These are phyloP conservation scores for Tetrapisispora fleetii DNA, from an alignment of 805 yeast genomes.

Conservation along the genomic window DNA sequence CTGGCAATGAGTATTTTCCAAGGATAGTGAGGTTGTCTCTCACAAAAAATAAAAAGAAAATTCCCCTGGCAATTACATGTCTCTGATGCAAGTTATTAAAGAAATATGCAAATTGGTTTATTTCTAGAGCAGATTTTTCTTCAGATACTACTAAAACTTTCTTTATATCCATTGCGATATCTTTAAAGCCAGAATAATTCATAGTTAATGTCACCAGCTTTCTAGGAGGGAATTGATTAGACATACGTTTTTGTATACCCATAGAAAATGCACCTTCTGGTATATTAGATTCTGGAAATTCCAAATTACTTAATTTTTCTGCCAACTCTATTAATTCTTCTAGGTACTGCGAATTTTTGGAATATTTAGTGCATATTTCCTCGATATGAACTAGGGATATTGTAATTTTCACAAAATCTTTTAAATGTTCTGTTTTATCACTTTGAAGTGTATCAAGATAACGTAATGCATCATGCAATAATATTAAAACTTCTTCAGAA, in stretches of 20 bases:
- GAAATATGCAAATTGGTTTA: conserved; percentile 25
- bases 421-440: conserved; percentile 2
- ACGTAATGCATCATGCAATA: conserved; percentile 28
- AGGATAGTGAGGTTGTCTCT: conserved; percentile 52
- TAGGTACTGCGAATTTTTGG: conserved; percentile 8
- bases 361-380: conserved; percentile 7
- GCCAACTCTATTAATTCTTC: conserved; percentile 10
- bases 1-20: conserved; percentile 37
- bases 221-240: conserved; percentile 40
- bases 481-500: conserved; percentile 13
- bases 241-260: conserved; percentile 39
- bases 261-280: conserved; percentile 34
- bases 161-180: conserved; percentile 32
- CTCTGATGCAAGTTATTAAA: conserved; percentile 29
- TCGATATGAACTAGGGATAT: conserved; percentile 25
- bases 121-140: conserved; percentile 25
- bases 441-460: conserved; percentile 9
- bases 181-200: conserved; percentile 20
- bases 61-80: conserved; percentile 46
- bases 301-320: not conserved
- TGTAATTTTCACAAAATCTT: conserved; percentile 22
- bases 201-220: conserved; percentile 25
- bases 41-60: conserved; percentile 50
- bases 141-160: conserved; percentile 28
- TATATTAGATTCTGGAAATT: not conserved